These are phyloP conservation scores for Populus alba DNA, from an alignment of 345 rosid species.

Conservation along the genomic window DNA sequence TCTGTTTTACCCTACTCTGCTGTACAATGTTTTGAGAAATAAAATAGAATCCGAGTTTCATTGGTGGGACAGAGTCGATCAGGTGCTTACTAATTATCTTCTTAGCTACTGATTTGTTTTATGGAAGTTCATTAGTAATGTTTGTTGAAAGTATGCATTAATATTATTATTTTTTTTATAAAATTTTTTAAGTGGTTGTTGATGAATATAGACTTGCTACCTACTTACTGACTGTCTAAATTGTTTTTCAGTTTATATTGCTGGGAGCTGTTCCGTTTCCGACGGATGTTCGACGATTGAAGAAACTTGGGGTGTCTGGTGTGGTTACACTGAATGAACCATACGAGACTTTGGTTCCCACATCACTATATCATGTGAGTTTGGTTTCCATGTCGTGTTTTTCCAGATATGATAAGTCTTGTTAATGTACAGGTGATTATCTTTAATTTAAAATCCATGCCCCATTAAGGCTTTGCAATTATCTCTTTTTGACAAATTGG, in stretches of 20 bases:
- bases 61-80: constrained; percentile 72
- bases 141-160: too few species aligned
- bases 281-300: constrained; percentile 68
- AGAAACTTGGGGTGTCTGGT: constrained; percentile 70
- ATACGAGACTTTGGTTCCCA: constrained; percentile 72
- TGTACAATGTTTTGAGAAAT: constrained; percentile 59
- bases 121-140: too few species aligned
- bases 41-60: constrained; percentile 60
- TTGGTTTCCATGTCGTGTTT: background rate
- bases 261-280: constrained; percentile 92
- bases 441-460: too few species aligned
- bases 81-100: constrained; percentile 29
- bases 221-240: background rate
- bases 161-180: too few species aligned
- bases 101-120: background rate
- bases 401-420: background rate
- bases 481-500: background rate
- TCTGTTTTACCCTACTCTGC: constrained; percentile 63
- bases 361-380: constrained; percentile 66
- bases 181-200: background rate
- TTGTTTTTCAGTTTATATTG: constrained; percentile 52
- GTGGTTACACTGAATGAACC: constrained; percentile 86
- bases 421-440: background rate
- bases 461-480: background rate
- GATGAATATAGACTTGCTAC: background rate